Evolutionary conservation across 306 rosid genomes (phyloP).

Genomic region (Trifolium dubium): DNA sequence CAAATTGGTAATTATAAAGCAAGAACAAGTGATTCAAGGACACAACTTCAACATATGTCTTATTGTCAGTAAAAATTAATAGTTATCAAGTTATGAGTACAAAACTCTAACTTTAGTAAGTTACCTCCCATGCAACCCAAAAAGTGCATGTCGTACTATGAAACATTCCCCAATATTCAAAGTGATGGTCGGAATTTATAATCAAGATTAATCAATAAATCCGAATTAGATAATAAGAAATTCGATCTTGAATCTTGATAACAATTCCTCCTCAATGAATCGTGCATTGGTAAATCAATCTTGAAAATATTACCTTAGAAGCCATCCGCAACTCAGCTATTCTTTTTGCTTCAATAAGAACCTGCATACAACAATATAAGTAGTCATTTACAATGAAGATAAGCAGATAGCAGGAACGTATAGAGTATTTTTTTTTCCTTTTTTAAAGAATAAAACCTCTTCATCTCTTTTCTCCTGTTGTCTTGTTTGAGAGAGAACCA

Average conservation of each 20-base stretch:
- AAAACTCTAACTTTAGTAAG: constrained; percentile 11
- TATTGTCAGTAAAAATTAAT: constrained; percentile 6
- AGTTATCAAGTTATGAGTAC: constrained; percentile 1
- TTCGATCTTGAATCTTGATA: background rate
- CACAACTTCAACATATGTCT: constrained; percentile 23
- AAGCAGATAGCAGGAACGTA: constrained; percentile 7
- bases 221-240: constrained; percentile 36
- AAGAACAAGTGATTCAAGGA: constrained; percentile 16
- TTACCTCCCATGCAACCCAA: constrained; percentile 25
- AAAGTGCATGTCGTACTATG: constrained; percentile 3
- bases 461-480: constrained; percentile 82
- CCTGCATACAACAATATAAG: constrained; percentile 49
- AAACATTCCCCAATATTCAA: background rate
- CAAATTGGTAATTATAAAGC: constrained; percentile 23
- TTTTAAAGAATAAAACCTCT: constrained; percentile 66
- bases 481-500: constrained; percentile 94
- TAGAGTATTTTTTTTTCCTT: background rate
- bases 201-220: constrained; percentile 31
- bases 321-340: constrained; percentile 70
- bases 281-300: constrained; percentile 12
- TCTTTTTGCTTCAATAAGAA: constrained; percentile 83
- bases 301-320: constrained; percentile 60
- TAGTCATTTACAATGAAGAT: constrained; percentile 23
- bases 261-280: constrained; percentile 13
- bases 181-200: constrained; percentile 20